Base-by-base conservation (phyloP, 2,329 filamentous ascomycete genomes). In the Westerdykella ornata region DNA sequence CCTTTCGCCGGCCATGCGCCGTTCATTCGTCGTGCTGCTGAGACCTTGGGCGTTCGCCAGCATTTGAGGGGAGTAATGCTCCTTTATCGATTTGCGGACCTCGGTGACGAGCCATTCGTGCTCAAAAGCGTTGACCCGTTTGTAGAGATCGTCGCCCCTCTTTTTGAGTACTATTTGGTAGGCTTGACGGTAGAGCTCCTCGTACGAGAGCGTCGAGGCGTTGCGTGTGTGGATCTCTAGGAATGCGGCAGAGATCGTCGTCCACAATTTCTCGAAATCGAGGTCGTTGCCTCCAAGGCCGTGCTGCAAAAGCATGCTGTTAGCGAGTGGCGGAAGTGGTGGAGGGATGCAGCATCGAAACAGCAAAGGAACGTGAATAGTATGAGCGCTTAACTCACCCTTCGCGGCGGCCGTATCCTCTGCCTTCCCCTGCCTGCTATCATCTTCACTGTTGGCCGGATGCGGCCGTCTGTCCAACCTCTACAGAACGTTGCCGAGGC, bases 141-240 rank as follows among this genome's bases (percentile, higher is more conserved):
- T 77, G 66, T 97, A 97, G 1, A 98, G 75, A 9, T 82, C 72
- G 26, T 85, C 80, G 18, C 89, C 89, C 53, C 88, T 84, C 69
- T 90, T 94, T 67, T 84, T 85, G 28, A 96, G 71, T 1, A 97
- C 90, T 15, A 97, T 86, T 64, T 92, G 90, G 69, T 98, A 98
- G 4, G 88, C 86, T 41, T 85, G 85, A 43, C 92, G 84, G 68
- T 98, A 98, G 1, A 98, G 78, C 58, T 94, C 85, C 66, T 98
- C 92, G 70, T 96, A 98, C 1, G 89, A 95, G 2, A 98, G 78
- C 13, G 77, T 76, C 8, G 88, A 94, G 45, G 88, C 88, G 63
- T 94, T 92, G 64, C 94, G 89, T 43, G 81, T 85, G 69, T 97
- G 89, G 38, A 98, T 97, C 60, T 95, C 86, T 42, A 73, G 75